A percentile compares a stretch with the other conserved stretches of the same genome.
Conservation (phyloP, 768 basidiomycete genomes). For the Panus rudis region DNA sequence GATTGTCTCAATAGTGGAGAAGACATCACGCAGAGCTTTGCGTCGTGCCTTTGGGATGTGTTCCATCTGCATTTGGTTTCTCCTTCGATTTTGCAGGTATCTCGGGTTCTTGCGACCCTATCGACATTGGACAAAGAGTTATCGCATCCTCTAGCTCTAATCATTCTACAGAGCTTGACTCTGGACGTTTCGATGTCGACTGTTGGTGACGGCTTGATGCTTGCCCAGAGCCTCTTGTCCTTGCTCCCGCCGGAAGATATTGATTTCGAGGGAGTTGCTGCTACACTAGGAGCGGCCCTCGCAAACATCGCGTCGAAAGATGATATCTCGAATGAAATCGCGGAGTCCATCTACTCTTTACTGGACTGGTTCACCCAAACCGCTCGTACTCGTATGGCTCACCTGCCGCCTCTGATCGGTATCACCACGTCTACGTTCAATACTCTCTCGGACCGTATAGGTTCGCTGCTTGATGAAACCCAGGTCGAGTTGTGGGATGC, state of each 20-base stretch:
- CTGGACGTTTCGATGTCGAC: too few species aligned
- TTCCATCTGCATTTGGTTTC: conserved; percentile 36
- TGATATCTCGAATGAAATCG: conserved; percentile 1
- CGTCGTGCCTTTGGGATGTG: conserved; percentile 37
- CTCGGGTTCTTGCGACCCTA: conserved; percentile 42
- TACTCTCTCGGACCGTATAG: neutral
- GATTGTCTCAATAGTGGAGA: conserved; percentile 33
- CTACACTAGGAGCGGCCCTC: neutral
- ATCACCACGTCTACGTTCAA: conserved; percentile 1
- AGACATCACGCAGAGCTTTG: conserved; percentile 37
- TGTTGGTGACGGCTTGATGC: too few species aligned
- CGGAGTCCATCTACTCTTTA: neutral
- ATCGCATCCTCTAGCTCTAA: conserved; percentile 28
- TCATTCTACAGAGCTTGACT: conserved; percentile 14
- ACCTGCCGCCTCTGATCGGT: conserved; percentile 1
- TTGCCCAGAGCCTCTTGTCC: neutral
- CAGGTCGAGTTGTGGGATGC: neutral
- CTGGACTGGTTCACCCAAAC: conserved; percentile 4
- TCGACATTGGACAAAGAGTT: conserved; percentile 21
- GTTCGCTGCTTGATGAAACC: neutral
- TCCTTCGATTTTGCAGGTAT: too few species aligned
- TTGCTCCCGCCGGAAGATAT: neutral
- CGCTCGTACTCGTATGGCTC: too few species aligned
- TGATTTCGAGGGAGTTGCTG: too few species aligned
- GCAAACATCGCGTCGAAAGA: neutral